A percentile compares a stretch with the other conserved stretches of the same genome.
Conservation (phyloP, 2,329 filamentous ascomycete species). For the Tolypocladium sp. region DNA sequence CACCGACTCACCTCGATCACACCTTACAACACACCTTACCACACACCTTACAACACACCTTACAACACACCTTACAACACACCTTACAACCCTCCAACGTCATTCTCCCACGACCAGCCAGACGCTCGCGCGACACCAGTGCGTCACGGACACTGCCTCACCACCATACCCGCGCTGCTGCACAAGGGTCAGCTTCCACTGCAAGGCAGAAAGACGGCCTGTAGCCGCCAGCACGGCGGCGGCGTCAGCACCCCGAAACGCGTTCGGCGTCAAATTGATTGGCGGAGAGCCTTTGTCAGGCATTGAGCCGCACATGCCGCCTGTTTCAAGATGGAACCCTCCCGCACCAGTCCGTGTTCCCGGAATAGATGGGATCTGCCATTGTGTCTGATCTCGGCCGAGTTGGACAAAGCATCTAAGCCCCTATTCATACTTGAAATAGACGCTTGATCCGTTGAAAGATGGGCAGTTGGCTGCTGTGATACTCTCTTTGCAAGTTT, state of each 20-base stretch:
- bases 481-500: not conserved
- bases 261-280: not conserved
- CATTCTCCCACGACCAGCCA: too few relatives aligned
- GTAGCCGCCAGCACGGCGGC: not conserved
- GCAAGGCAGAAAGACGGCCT: not conserved
- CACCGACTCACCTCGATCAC: too few relatives aligned
- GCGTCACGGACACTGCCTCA: too few relatives aligned
- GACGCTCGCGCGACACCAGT: too few relatives aligned
- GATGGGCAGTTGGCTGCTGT: not conserved
- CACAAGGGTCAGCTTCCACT: not conserved
- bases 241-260: not conserved
- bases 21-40: too few relatives aligned
- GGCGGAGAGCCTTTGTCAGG: not conserved
- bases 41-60: too few relatives aligned
- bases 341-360: not conserved
- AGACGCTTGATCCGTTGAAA: not conserved
- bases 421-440: not conserved
- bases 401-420: too few relatives aligned
- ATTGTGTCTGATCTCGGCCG: not conserved
- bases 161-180: not conserved
- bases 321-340: not conserved
- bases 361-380: not conserved
- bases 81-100: too few relatives aligned
- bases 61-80: too few relatives aligned
- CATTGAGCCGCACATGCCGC: not conserved